Base-by-base conservation (phyloP, 2,329 filamentous ascomycete genomes). In the Xylaria sp. region DNA sequence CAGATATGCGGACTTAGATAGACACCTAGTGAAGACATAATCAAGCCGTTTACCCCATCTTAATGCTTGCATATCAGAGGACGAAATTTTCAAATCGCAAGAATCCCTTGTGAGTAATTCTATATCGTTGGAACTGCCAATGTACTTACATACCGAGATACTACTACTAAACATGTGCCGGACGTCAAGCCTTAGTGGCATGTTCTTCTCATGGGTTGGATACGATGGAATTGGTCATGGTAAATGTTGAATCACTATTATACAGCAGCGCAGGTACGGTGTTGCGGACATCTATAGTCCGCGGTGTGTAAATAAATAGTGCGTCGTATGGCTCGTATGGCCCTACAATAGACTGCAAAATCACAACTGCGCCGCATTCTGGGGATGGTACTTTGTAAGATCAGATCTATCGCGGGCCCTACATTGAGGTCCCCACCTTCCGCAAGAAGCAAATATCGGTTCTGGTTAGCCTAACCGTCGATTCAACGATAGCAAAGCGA, bases 351-450 rank as follows among this genome's bases (percentile, higher is more conserved):
- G n/a, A 44, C 13, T 23, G 3, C 23, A 31, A 20, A 44, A 3
- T 2, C 26, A 44, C 42, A 6, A 6, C 20, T 28, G 20, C 6
- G 33, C 20, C 53, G 26, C 33, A 20, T 57, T 57, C 53, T 57
- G 4, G 13, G 38, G 38, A 40, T 40, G 38, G 38, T 17, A 33
- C 33, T 33, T 10, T 33, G 33, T 33, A 33, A 13, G 28, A n/a
- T 54, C 51, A 56, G 49, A 20, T 36, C 31, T 20, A 33, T 54
- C 49, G 51, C 31, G 23, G 38, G 38, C 40, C 64, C 61, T 53
- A 66, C 51, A 56, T 13, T 33, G n/a, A 51, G 42, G 44, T 53
- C 48, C 26, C 67, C 67, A 70, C 67, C 44, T 70, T 70, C 67
- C 65, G 13, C 44, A 67, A 67, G 57, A 59, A 56, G 67, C 11